phyloP scores from a whole-genome alignment of 2,329 filamentous ascomycete genomes.

The Aureobasidium namibiae region DNA sequence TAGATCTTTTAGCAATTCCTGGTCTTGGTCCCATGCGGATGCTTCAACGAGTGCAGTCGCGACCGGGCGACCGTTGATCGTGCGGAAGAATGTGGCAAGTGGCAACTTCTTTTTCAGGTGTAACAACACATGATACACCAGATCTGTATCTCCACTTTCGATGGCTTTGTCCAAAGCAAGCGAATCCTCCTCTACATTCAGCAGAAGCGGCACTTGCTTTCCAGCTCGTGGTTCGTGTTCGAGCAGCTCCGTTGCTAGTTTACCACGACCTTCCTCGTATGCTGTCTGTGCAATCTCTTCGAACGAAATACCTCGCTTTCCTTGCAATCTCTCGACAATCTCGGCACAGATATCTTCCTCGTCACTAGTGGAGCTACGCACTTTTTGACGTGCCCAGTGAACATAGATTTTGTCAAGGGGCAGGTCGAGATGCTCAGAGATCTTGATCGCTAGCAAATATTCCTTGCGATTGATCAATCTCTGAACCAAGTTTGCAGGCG shows the following conservation, averaged over 20 bases:
- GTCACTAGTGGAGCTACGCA: slow-evolving; percentile 72
- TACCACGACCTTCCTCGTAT: slow-evolving; percentile 83
- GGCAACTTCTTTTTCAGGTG: slow-evolving; percentile 86
- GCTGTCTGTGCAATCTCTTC: slow-evolving; percentile 88
- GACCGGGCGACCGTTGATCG: slow-evolving; percentile 74
- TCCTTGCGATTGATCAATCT: slow-evolving; percentile 82
- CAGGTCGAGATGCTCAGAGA: slow-evolving; percentile 79
- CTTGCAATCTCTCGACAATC: slow-evolving; percentile 77
- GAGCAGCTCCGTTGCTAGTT: slow-evolving; percentile 82
- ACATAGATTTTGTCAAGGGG: slow-evolving; percentile 87
- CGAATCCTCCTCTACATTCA: slow-evolving; percentile 93
- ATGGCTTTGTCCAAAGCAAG: slow-evolving; percentile 94
- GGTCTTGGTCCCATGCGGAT: slow-evolving; percentile 69
- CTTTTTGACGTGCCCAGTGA: slow-evolving; percentile 94
- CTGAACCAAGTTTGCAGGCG: slow-evolving; percentile 78
- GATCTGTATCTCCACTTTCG: slow-evolving; percentile 87
- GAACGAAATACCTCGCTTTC: slow-evolving; percentile 89
- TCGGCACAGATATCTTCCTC: slow-evolving; percentile 81
- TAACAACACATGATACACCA: slow-evolving; percentile 81
- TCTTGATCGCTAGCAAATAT: slow-evolving; percentile 79
- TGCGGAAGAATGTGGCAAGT: slow-evolving; percentile 83
- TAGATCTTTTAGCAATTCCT: slow-evolving; percentile 79
- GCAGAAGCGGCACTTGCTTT: slow-evolving; percentile 86
- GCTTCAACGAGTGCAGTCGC: slow-evolving; percentile 87
- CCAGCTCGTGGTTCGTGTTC: slow-evolving; percentile 91